A percentile compares a stretch with the other conserved stretches of the same genome.
phyloP scores from a whole-genome alignment of 768 basidiomycete genomes.

The Kwoniella shandongensis region DNA sequence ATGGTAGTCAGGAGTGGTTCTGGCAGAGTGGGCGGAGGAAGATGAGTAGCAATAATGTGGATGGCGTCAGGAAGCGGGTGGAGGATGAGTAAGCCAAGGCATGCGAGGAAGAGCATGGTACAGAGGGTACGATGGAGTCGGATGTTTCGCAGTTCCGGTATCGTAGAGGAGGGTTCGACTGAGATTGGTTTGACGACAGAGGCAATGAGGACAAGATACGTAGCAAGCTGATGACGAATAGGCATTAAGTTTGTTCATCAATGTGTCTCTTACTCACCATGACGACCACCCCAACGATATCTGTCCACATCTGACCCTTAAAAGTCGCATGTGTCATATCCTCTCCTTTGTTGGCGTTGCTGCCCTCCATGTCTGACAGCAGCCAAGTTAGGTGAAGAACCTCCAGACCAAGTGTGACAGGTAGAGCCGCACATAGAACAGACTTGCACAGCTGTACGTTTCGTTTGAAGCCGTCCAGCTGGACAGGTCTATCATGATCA shows the following conservation, averaged over 20 bases:
- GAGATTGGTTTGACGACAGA: conserved; percentile 4
- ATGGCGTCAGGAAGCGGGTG: conserved; percentile 27
- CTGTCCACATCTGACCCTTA: background rate
- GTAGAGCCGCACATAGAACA: conserved; percentile 14
- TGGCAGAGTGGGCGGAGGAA: conserved; percentile 15
- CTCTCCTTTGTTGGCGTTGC: background rate
- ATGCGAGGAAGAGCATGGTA: conserved; percentile 17
- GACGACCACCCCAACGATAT: conserved; percentile 5
- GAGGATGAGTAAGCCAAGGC: conserved; percentile 13
- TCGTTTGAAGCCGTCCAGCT: conserved; percentile 21
- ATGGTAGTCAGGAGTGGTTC: conserved; percentile 2
- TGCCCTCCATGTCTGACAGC: background rate
- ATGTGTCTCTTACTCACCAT: background rate
- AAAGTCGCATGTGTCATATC: background rate
- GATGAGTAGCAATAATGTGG: conserved; percentile 23
- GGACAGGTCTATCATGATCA: conserved; percentile 26
- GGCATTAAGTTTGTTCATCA: background rate
- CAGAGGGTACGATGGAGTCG: conserved; percentile 27
- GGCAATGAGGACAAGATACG: background rate
- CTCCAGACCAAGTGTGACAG: conserved; percentile 17
- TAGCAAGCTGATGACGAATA: background rate
- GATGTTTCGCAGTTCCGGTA: conserved; percentile 13
- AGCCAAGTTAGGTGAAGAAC: background rate
- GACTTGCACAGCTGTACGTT: conserved; percentile 23
- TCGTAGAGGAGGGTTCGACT: conserved; percentile 4